A percentile compares a stretch with the other conserved stretches of the same genome.
These are phyloP conservation scores for Trichoderma koningiopsis DNA, from an alignment of 2,329 filamentous ascomycete species.

Conservation along the genomic window DNA sequence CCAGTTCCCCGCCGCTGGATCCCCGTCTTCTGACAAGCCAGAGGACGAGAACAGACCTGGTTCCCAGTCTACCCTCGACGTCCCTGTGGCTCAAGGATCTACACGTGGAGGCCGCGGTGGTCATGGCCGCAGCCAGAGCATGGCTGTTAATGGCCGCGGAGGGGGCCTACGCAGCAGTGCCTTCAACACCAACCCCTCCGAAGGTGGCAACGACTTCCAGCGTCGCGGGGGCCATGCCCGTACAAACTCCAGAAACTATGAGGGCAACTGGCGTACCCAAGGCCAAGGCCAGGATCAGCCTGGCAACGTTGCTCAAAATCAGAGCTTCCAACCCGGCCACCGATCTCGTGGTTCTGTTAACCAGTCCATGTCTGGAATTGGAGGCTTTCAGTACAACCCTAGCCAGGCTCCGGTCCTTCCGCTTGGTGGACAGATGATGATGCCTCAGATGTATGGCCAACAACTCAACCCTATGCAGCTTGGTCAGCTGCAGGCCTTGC, in stretches of 20 bases:
- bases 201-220: slow-evolving; percentile 62
- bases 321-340: slow-evolving; percentile 89
- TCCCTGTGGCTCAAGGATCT: slow-evolving; percentile 45
- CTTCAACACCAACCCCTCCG: slow-evolving; percentile 49
- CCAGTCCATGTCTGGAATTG: slow-evolving; percentile 80
- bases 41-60: slow-evolving; percentile 50
- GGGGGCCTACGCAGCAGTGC: slow-evolving; percentile 70
- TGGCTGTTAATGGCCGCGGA: slow-evolving; percentile 75
- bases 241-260: slow-evolving; percentile 88
- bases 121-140: slow-evolving; percentile 84
- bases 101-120: slow-evolving; percentile 60
- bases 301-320: slow-evolving; percentile 54
- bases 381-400: slow-evolving; percentile 81
- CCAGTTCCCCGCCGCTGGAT: slow-evolving; percentile 82
- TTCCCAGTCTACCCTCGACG: slow-evolving; percentile 38
- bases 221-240: slow-evolving; percentile 77
- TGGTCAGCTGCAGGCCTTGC: slow-evolving; percentile 86
- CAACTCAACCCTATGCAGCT: slow-evolving; percentile 86
- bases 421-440: slow-evolving; percentile 82
- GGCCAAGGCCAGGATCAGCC: slow-evolving; percentile 62
- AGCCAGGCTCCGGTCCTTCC: slow-evolving; percentile 86
- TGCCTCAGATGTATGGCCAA: slow-evolving; percentile 85
- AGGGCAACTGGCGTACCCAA: slow-evolving; percentile 95
- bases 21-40: slow-evolving; percentile 63
- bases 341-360: slow-evolving; percentile 82